Percentiles rank a stretch among this genome's conserved stretches.
These are phyloP conservation scores for Gliomastix tumulicola DNA, from an alignment of 2,329 filamentous ascomycete species.

Conservation along the genomic window DNA sequence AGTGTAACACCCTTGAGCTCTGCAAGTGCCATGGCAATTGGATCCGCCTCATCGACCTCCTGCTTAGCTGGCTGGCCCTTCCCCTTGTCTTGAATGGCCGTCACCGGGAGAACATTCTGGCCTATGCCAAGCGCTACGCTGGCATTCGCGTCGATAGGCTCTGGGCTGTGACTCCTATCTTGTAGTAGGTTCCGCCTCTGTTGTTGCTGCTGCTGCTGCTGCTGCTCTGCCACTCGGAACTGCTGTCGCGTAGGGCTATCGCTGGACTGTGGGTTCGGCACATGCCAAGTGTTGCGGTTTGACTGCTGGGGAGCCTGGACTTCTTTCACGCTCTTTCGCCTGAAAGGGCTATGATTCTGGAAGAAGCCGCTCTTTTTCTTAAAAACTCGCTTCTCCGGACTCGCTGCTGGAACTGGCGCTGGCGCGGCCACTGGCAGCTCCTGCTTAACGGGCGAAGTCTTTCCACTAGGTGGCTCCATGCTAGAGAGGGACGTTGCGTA, in stretches of 20 bases:
- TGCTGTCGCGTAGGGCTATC: conserved; percentile 29
- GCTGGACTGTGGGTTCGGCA: conserved; percentile 17
- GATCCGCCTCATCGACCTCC: conserved; percentile 63
- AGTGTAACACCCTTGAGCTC: conserved; percentile 79
- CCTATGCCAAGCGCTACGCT: conserved; percentile 92
- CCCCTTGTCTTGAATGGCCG: conserved; percentile 60
- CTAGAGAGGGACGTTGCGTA: conserved; percentile 85
- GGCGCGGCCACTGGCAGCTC: conserved; percentile 14
- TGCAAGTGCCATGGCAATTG: conserved; percentile 85
- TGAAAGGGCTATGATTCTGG: conserved; percentile 86
- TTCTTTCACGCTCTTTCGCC: conserved; percentile 84
- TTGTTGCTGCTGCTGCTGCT: conserved; percentile 16
- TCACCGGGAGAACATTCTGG: conserved; percentile 92
- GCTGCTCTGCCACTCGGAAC: conserved; percentile 24
- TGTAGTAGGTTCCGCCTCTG: conserved; percentile 25
- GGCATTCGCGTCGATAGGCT: conserved; percentile 84
- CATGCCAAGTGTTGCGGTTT: conserved; percentile 56
- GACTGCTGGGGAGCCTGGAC: conserved; percentile 27
- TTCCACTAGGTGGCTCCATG: conserved; percentile 69
- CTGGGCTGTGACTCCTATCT: conserved; percentile 57
- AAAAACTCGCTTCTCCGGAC: conserved; percentile 58
- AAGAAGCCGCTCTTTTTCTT: conserved; percentile 83
- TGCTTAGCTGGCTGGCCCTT: conserved; percentile 17
- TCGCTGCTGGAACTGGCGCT: conserved; percentile 31
- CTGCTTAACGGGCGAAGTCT: conserved; percentile 67